Percentiles rank a stretch among this genome's conserved stretches.
Conservation (phyloP, 73 alveolate genomes). For the Stentor roeselii region DNA sequence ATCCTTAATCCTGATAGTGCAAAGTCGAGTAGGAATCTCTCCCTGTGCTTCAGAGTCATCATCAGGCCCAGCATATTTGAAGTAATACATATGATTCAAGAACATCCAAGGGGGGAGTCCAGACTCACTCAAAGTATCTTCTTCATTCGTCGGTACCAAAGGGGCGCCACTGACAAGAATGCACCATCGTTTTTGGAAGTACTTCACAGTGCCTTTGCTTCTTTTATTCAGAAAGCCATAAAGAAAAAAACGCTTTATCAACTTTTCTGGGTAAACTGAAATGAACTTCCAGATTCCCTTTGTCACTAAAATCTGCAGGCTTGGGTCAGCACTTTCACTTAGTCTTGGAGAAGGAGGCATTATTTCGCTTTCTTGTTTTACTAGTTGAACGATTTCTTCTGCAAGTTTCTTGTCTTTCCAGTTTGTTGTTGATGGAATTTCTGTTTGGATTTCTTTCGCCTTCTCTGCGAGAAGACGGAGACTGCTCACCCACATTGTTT, state of each 20-base stretch:
- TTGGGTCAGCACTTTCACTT: conserved; percentile 27
- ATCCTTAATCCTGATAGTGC: conserved; percentile 56
- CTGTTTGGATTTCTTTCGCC: conserved; percentile 34
- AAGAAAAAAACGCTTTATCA: conserved; percentile 45
- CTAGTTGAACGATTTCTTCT: conserved; percentile 35
- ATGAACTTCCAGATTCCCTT: conserved; percentile 66
- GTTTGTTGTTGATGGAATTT: conserved; percentile 27
- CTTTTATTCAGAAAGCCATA: conserved; percentile 77
- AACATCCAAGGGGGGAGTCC: conserved; percentile 76
- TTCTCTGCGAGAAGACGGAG: conserved; percentile 31
- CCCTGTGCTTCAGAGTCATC: conserved; percentile 63
- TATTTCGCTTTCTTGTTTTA: conserved; percentile 31
- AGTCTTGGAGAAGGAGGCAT: conserved; percentile 27
- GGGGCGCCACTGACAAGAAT: conserved; percentile 72
- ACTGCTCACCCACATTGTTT: conserved; percentile 44
- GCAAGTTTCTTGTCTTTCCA: conserved; percentile 30
- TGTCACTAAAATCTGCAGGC: conserved; percentile 41
- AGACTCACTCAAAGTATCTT: conserved; percentile 56
- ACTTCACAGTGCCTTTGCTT: conserved; percentile 71
- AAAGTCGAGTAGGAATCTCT: conserved; percentile 31
- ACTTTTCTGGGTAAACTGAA: conserved; percentile 35
- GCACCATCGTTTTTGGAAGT: conserved; percentile 69
- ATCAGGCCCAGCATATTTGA: conserved; percentile 36
- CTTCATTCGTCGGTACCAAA: conserved; percentile 51
- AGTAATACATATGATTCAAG: conserved; percentile 65